phyloP scores from a whole-genome alignment of 768 basidiomycete genomes.

The Symmetrospora coprosmae region DNA sequence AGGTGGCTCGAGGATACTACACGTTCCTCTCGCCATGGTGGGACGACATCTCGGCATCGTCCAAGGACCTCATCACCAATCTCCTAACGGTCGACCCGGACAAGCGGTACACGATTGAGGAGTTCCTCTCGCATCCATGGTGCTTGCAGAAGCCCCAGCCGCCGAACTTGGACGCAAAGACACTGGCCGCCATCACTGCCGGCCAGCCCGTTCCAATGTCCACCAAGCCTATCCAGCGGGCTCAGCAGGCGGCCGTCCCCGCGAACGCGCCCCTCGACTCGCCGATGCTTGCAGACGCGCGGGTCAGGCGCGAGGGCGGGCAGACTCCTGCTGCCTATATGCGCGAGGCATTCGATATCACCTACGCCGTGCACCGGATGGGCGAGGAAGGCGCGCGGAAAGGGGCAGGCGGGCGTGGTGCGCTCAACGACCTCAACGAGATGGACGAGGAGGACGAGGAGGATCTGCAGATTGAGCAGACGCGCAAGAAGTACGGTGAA shows the following conservation, averaged over 20 bases:
- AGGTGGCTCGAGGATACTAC: constrained; percentile 92
- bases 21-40: constrained; percentile 99
- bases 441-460: constrained; percentile 63
- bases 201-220: background rate
- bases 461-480: constrained; percentile 47
- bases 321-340: constrained; percentile 83
- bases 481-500: constrained; percentile 40
- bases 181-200: constrained; percentile 2
- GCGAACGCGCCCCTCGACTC: constrained; percentile 50
- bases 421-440: constrained; percentile 76
- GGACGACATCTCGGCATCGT: constrained; percentile 77
- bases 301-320: constrained; percentile 55
- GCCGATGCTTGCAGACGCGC: constrained; percentile 66
- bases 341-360: constrained; percentile 94
- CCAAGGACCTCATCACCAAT: constrained; percentile 89
- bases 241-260: constrained; percentile 21
- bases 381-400: constrained; percentile 89
- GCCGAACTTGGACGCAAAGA: constrained; percentile 8
- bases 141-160: constrained; percentile 44
- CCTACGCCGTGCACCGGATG: constrained; percentile 98
- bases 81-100: constrained; percentile 88
- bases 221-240: background rate
- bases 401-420: constrained; percentile 71
- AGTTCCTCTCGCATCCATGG: constrained; percentile 95
- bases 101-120: constrained; percentile 92